These are phyloP conservation scores for Coleophoma cylindrospora DNA, from an alignment of 2,329 filamentous ascomycete genomes.

Conservation along the genomic window DNA sequence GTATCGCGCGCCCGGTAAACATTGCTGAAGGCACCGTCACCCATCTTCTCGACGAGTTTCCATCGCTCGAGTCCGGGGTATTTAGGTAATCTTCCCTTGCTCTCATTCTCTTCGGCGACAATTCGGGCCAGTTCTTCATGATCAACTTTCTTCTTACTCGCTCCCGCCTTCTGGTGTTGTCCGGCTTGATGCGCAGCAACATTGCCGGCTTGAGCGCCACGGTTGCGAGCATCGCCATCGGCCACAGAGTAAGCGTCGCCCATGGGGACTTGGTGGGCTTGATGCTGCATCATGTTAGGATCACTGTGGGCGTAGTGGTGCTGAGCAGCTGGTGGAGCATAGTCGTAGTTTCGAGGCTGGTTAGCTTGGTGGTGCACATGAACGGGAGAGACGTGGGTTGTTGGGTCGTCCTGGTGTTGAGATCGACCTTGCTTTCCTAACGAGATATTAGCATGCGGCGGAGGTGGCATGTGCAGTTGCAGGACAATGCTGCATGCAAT, in stretches of 20 bases:
- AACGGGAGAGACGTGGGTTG: constrained; percentile 36
- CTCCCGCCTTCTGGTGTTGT: constrained; percentile 39
- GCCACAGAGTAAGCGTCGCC: constrained; percentile 58
- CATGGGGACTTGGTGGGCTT: constrained; percentile 41
- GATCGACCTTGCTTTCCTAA: constrained; percentile 82
- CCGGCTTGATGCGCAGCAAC: constrained; percentile 59
- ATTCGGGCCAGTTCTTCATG: constrained; percentile 77
- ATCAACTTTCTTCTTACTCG: constrained; percentile 35
- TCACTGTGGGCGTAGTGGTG: constrained; percentile 50
- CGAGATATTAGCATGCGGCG: too few relatives aligned
- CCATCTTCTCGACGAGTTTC: constrained; percentile 93
- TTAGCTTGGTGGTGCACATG: constrained; percentile 54
- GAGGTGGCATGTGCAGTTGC: constrained; percentile 28
- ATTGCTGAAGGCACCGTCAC: constrained; percentile 97
- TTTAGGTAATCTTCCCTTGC: constrained; percentile 75
- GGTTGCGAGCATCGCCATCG: constrained; percentile 56
- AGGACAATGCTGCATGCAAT: constrained; percentile 9
- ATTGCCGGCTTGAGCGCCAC: constrained; percentile 63
- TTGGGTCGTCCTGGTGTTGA: constrained; percentile 51
- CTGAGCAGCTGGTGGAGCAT: constrained; percentile 43
- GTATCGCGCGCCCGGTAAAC: constrained; percentile 85
- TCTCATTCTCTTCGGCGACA: constrained; percentile 87
- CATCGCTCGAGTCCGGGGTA: constrained; percentile 85
- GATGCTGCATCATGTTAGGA: constrained; percentile 54
- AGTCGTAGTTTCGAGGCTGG: constrained; percentile 37